A percentile compares a stretch with the other conserved stretches of the same genome.
Conservation (phyloP, 352 stramenopile species). For the Pythium dissotocum region DNA sequence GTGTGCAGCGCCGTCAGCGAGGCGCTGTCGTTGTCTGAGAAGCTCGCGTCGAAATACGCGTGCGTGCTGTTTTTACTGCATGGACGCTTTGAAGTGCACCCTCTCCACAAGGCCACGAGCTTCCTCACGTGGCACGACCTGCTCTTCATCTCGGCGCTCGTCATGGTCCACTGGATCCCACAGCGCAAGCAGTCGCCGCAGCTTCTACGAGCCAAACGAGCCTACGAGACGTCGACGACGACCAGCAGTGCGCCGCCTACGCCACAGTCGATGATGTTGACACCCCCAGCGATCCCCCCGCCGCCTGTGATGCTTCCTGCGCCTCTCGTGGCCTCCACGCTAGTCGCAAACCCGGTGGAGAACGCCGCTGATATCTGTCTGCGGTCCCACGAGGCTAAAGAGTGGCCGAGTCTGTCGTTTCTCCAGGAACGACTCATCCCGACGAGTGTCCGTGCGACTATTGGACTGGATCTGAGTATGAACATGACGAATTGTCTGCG, state of each 20-base stretch:
- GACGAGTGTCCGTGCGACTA: slow-evolving; percentile 51
- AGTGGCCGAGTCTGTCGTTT: slow-evolving; percentile 54
- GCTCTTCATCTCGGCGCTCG: slow-evolving; percentile 63
- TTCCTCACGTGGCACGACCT: slow-evolving; percentile 72
- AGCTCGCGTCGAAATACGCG: slow-evolving; percentile 73
- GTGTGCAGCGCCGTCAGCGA: slow-evolving; percentile 48
- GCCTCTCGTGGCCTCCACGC: background rate
- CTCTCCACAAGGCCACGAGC: slow-evolving; percentile 46
- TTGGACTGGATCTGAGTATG: slow-evolving; percentile 64
- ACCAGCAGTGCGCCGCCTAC: slow-evolving; percentile 7
- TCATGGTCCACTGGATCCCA: slow-evolving; percentile 80
- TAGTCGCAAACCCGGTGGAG: slow-evolving; percentile 37
- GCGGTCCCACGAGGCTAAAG: slow-evolving; percentile 18
- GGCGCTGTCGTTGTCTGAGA: slow-evolving; percentile 67
- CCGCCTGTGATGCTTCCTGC: slow-evolving; percentile 8
- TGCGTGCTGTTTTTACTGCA: slow-evolving; percentile 83
- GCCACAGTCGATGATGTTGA: slow-evolving; percentile 11
- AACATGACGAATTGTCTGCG: slow-evolving; percentile 65
- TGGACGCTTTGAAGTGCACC: slow-evolving; percentile 75
- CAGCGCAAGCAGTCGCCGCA: slow-evolving; percentile 46
- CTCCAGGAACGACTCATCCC: slow-evolving; percentile 58
- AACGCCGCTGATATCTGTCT: slow-evolving; percentile 53
- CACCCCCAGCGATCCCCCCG: slow-evolving; percentile 10
- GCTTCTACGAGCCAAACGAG: slow-evolving; percentile 23
- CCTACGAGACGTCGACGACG: background rate